Base-by-base conservation (phyloP, 73 alveolate genomes). In the Tetrahymena thermophila region DNA sequence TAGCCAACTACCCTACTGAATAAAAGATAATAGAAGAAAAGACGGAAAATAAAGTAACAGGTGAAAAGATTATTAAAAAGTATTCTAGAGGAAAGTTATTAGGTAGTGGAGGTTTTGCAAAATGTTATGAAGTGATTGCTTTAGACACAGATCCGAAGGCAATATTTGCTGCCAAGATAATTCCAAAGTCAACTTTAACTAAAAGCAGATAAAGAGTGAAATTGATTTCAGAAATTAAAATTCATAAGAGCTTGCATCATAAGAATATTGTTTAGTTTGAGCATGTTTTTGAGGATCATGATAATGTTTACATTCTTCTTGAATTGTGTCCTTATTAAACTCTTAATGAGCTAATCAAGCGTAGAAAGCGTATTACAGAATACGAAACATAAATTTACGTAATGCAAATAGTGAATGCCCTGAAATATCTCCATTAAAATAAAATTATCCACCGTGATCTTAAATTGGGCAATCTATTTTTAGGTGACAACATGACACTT, bases 31-130 rank as follows among this genome's bases (percentile, higher is more conserved):
- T 71, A 3, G 89, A 71, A 71, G 89, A 71, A 31, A 71, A 71
- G 89, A 71, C 89, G 0, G 89, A 71, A 71, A 71, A 71, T 71
- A 71, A 71, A 31, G 35, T 23, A 31, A 71, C 89, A 28, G 89
- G 89, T 17, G 89, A 71, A 31, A 71, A 71, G 31, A 71, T 71
- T 37, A 95, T 97, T 71, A 97, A 95, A 85, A 96, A 94, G 85
- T 98, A 97, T 96, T 85, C 94, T 94, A 97, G 96, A 94, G 97
- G 96, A 1, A 94, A 98, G 55, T 71, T 97, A 42, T 94, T 98
- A 83, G 98, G 99, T 50, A 98, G 96, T 93, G 99, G 99, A 23
- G 98, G 98, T 4, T 98, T 98, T 96, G 99, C 99, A 10, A 95
- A 96, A 43, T 97, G 98, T 84, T 98, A 98, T 94, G 99, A 98